phyloP scores from a whole-genome alignment of 2,329 filamentous ascomycete genomes.

The Rutstroemia sydowiana region DNA sequence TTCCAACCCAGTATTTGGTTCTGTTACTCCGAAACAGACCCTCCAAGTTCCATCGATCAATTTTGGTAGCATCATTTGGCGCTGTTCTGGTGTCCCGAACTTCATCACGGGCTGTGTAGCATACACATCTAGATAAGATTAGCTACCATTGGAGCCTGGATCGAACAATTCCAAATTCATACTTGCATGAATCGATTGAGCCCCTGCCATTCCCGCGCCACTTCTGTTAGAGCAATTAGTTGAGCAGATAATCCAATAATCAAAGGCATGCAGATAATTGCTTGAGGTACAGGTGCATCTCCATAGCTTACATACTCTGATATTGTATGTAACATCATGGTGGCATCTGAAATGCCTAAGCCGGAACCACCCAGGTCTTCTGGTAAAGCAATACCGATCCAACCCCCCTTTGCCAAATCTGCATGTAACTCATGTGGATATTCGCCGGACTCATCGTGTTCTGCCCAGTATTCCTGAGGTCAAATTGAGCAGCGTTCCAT shows the following conservation, averaged over 20 bases:
- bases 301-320: conserved; percentile 43
- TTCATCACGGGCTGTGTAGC: conserved; percentile 68
- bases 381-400: conserved; percentile 74
- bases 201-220: conserved; percentile 70
- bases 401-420: conserved; percentile 66
- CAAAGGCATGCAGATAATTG: neutral
- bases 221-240: conserved; percentile 62
- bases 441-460: conserved; percentile 60
- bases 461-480: conserved; percentile 59
- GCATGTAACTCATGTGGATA: conserved; percentile 73
- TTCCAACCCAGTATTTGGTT: conserved; percentile 73
- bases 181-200: conserved; percentile 53
- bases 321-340: conserved; percentile 82
- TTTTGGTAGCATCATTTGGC: conserved; percentile 55
- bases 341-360: conserved; percentile 72
- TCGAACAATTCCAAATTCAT: neutral
- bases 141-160: neutral
- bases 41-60: conserved; percentile 66
- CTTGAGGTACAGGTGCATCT: neutral
- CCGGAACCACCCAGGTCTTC: conserved; percentile 68
- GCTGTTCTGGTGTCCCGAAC: conserved; percentile 61
- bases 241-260: neutral
- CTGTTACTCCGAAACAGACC: conserved; percentile 78
- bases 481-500: conserved; percentile 1
- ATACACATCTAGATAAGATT: conserved; percentile 46